Evolutionary conservation across 495 filamentous ascomycete species (phyloP).

Genomic region (Penicillium taxi): DNA sequence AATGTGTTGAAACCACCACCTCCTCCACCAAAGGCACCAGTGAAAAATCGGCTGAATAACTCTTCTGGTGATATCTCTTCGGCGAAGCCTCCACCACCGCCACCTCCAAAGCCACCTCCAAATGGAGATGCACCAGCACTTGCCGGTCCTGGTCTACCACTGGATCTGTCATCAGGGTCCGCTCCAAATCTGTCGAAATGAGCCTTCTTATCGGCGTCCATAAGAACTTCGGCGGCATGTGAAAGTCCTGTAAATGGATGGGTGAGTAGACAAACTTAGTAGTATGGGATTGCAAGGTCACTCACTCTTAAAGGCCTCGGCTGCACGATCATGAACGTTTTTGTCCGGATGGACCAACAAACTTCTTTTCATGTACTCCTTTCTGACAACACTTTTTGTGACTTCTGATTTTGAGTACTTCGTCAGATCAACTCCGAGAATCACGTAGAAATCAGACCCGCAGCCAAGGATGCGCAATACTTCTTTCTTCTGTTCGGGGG

Average conservation of each 20-base stretch:
- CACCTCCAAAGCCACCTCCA: constrained; percentile 40
- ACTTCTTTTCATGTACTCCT: constrained; percentile 90
- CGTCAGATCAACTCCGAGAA: constrained; percentile 67
- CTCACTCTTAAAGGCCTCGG: constrained; percentile 92
- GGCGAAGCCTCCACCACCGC: constrained; percentile 57
- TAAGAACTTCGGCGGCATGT: constrained; percentile 85
- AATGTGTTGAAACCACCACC: constrained; percentile 54
- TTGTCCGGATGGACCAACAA: constrained; percentile 96
- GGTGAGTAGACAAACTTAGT: background rate
- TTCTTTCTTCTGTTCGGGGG: constrained; percentile 79
- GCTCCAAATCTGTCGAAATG: constrained; percentile 82
- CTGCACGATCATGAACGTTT: constrained; percentile 93
- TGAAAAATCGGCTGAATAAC: constrained; percentile 92
- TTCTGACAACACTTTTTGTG: constrained; percentile 83
- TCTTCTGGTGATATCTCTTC: constrained; percentile 96
- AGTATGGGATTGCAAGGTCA: constrained; percentile 5
- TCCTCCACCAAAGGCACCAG: constrained; percentile 47
- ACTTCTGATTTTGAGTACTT: too few relatives aligned
- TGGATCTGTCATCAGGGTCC: constrained; percentile 84
- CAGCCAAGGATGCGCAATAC: constrained; percentile 83
- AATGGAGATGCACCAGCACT: constrained; percentile 48
- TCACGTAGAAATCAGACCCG: constrained; percentile 84
- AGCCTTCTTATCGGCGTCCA: constrained; percentile 83
- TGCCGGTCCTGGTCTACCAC: constrained; percentile 44
- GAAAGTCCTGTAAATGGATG: constrained; percentile 60